Base-by-base conservation (phyloP, 176 grass and related monocot genomes). In the Raddia distichophylla region DNA sequence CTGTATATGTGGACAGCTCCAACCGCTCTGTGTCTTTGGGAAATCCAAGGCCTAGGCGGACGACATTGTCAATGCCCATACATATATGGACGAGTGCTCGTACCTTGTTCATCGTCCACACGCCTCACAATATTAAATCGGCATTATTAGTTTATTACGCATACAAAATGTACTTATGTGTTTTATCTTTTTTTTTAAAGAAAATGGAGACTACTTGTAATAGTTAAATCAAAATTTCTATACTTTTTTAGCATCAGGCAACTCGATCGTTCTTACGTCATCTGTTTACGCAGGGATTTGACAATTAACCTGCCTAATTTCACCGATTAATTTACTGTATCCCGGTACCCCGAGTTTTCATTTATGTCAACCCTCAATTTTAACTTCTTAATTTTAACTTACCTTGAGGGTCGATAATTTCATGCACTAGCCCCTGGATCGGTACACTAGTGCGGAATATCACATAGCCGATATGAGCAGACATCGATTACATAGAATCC, bases 41-140 rank as follows among this genome's bases (percentile, higher is more conserved):
- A 91, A 91, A 87, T 87, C 84, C 89, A 84, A 91, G 64, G 84
- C 76, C 57, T 10, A 81, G 89, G 89, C 80, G 69, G 89, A 76
- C 84, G 89, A 62, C 80, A 80, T 75, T 67, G 58, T 80, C 76
- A 80, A 87, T 74, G 84, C 54, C 50, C 77, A 50, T 40, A 60
- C 71, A 59, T 46, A 62, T 51, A 52, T 34, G 69, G 58, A 68
- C 87, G 56, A 19, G 49, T 49, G 47, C 64, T 56, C 64, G 48
- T 57, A 75, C 53, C 37, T 54, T 61, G 46, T 13, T 71, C 53
- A 32, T 60, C 12, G 1, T 67, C 32, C 13, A 47, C 51, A 59
- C 19, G 18, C 14, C 32, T 10, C 8, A 33, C 33, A 76, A 19
- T 48, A 37, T 17, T 40, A 40, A 40, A 40, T 40, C 37, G 4